Evolutionary conservation across 305 asterid species (phyloP).

Genomic region (Fraxinus sp.): DNA sequence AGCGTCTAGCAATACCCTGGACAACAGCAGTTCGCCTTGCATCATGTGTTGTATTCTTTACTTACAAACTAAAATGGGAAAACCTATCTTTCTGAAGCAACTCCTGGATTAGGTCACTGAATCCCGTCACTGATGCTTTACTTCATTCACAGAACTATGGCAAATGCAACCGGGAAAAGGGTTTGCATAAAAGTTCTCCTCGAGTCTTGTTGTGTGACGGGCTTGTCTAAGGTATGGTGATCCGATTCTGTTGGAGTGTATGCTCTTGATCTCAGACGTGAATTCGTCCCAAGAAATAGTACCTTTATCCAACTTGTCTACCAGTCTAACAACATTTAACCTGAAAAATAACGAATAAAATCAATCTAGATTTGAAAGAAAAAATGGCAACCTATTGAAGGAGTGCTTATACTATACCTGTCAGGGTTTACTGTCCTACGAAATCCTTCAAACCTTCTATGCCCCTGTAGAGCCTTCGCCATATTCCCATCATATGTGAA

Average conservation of each 20-base stretch:
- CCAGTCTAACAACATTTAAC: constrained; percentile 54
- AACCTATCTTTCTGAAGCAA: constrained; percentile 50
- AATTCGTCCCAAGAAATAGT: constrained; percentile 61
- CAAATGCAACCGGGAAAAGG: constrained; percentile 91
- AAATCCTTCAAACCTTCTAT: constrained; percentile 66
- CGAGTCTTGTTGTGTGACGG: constrained; percentile 64
- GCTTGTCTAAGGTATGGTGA: constrained; percentile 53
- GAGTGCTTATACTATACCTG: constrained; percentile 37
- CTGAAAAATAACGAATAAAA: constrained; percentile 32
- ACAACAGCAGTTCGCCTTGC: background rate
- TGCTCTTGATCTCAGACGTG: constrained; percentile 47
- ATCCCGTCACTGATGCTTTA: constrained; percentile 20
- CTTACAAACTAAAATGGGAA: background rate
- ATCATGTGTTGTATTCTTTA: background rate
- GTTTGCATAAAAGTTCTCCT: constrained; percentile 92
- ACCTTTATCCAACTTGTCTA: constrained; percentile 59
- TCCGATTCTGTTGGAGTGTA: constrained; percentile 62
- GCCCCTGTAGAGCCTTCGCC: constrained; percentile 97
- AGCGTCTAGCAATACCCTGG: background rate
- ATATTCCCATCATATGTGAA: constrained; percentile 88
- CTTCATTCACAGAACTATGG: constrained; percentile 29
- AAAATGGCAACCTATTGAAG: background rate
- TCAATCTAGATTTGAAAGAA: background rate
- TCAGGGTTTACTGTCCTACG: constrained; percentile 71
- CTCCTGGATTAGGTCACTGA: constrained; percentile 22